Evolutionary conservation across 1,284 basidiomycete genomes (phyloP), one percentile per base, ranked within the genome.

Genomic region (Erythrobasidium hasegawianum): DNA sequence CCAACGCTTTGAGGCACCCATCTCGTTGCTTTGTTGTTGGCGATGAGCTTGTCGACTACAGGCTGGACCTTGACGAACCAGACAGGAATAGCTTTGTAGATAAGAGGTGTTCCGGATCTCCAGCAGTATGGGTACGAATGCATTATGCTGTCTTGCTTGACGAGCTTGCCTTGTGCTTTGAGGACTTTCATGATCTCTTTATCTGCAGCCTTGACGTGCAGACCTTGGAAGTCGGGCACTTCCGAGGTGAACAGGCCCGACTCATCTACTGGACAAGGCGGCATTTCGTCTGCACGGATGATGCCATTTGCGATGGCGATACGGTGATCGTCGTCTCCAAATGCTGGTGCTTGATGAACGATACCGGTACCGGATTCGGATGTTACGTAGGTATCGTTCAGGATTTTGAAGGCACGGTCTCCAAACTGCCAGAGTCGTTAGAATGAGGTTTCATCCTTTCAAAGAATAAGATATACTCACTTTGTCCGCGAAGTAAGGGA

Each of bases 241-340:
- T 93, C 89, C 56, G 83, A 83, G 2, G 92, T 96, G 79, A 95
- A 98, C 68, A 83, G 81, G 9, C 94, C 93, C 14, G 82, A 81
- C 74, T 97, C 95, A 73, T 98, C 90, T 65, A 99, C 83, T 39
- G 96, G 96, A 78, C 92, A 97, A 1, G 96, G 96, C 0, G 96
- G 94, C 82, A 91, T 86, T 77, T 95, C 92, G 64, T 97, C 94
- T 1, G 85, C 81, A 27, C 82, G 81, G 39, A 97, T 80, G 68
- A 97, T 84, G 26, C 87, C 89, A 75, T 96, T 83, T 1, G 85
- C 86, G 68, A 97, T 83, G 29, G 89, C 87, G 73, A 99, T 85
- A 68, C 95, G 89, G 79, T 97, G 90, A 84, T 99, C 96, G 74
- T 99, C 96, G 75, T 97, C 96, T 82, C 96, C 96, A 75, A 97